Conservation (phyloP, 1,139 yeast genomes). For the Pichiaceae sp. region DNA sequence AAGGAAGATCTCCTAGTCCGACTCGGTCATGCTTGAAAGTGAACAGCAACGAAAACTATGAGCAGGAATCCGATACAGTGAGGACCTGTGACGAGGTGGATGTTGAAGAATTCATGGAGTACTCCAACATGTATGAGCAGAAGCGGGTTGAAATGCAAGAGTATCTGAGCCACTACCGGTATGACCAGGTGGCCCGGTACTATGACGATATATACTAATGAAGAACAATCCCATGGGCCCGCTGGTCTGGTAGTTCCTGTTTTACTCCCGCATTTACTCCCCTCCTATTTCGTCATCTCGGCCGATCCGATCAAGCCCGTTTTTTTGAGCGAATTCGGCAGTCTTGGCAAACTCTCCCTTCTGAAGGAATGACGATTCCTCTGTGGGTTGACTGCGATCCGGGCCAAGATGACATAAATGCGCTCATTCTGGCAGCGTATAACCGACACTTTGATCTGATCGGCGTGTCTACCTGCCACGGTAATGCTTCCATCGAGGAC, state of each 20-base stretch:
- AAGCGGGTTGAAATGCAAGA: neutral
- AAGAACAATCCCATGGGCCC: neutral
- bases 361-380: too few species aligned
- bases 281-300: conserved; percentile 16
- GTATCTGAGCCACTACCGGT: neutral
- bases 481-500: conserved; percentile 59
- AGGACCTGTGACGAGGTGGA: conserved; percentile 2
- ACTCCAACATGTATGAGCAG: conserved; percentile 1
- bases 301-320: conserved; percentile 6
- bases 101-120: conserved; percentile 2
- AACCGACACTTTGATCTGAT: conserved; percentile 51
- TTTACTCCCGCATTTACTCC: conserved; percentile 16
- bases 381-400: conserved; percentile 93
- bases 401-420: conserved; percentile 85
- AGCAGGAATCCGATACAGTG: neutral
- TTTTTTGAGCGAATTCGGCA: neutral
- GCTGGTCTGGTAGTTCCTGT: conserved; percentile 5
- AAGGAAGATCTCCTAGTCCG: too few species aligned
- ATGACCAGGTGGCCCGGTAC: conserved; percentile 1
- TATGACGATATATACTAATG: neutral
- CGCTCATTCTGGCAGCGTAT: conserved; percentile 55
- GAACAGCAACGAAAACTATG: conserved; percentile 1
- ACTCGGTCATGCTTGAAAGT: conserved; percentile 2
- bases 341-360: conserved; percentile 11
- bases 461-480: conserved; percentile 79